A percentile compares a stretch with the other conserved stretches of the same genome.
These are phyloP conservation scores for Torulaspora gathmanii DNA, from an alignment of 805 yeast genomes.

Conservation along the genomic window DNA sequence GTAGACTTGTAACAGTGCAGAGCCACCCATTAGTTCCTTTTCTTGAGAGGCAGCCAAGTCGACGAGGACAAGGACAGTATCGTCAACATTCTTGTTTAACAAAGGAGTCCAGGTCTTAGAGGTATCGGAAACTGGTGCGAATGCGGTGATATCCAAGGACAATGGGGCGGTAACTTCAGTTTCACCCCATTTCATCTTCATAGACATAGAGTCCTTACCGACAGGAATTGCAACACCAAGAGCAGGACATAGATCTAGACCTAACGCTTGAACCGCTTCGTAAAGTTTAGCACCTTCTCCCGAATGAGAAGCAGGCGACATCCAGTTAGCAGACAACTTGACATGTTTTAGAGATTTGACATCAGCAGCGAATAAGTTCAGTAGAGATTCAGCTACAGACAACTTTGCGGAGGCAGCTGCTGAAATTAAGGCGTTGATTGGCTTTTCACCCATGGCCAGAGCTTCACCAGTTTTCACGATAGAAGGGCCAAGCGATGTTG, in stretches of 20 bases:
- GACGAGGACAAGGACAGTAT: slow-evolving; percentile 67
- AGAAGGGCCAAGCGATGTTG: slow-evolving; percentile 76
- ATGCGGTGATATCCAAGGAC: slow-evolving; percentile 85
- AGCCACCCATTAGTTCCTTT: slow-evolving; percentile 73
- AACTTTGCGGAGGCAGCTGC: slow-evolving; percentile 91
- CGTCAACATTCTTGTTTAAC: slow-evolving; percentile 47
- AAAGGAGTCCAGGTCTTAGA: slow-evolving; percentile 95
- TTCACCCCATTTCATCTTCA: slow-evolving; percentile 96
- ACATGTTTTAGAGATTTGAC: slow-evolving; percentile 67
- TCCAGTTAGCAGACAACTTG: slow-evolving; percentile 96
- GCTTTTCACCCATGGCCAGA: slow-evolving; percentile 95
- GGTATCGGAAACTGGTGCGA: slow-evolving; percentile 80
- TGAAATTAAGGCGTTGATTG: slow-evolving; percentile 79
- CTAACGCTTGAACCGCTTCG: slow-evolving; percentile 96
- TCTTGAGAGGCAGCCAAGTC: slow-evolving; percentile 60
- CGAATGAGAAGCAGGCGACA: slow-evolving; percentile 91
- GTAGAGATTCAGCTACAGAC: slow-evolving; percentile 90
- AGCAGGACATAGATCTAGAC: slow-evolving; percentile 89
- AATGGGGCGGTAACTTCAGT: slow-evolving; percentile 95
- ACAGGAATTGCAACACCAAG: slow-evolving; percentile 92
- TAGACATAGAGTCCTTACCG: slow-evolving; percentile 98
- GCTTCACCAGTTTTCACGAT: slow-evolving; percentile 88
- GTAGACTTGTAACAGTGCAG: slow-evolving; percentile 92
- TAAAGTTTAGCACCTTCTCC: slow-evolving; percentile 95
- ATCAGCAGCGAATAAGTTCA: slow-evolving; percentile 88